Conservation (phyloP, 768 basidiomycete species). For the Scleroderma bovista region DNA sequence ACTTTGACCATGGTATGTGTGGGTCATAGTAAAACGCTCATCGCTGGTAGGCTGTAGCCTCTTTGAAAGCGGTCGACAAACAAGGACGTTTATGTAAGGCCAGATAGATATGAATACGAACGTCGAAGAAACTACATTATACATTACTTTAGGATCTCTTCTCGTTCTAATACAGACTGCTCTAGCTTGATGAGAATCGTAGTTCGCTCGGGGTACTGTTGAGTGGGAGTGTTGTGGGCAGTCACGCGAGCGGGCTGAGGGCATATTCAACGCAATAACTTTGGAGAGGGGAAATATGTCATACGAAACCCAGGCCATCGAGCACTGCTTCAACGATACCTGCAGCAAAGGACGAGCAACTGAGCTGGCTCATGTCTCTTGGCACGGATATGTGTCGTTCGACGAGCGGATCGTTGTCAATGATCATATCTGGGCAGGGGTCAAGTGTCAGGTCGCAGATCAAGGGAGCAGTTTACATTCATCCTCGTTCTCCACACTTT, state of each 20-base stretch:
- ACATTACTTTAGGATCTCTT: conserved; percentile 76
- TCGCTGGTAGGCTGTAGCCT: no score
- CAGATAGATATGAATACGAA: no score
- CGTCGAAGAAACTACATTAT: not conserved
- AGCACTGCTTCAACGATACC: conserved; percentile 96
- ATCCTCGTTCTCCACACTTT: conserved; percentile 93
- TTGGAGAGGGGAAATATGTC: conserved; percentile 27
- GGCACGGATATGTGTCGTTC: conserved; percentile 93
- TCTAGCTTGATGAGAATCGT: conserved; percentile 98
- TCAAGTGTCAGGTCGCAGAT: not conserved
- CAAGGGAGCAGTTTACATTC: conserved; percentile 59
- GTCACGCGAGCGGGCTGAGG: conserved; percentile 91
- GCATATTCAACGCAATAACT: conserved; percentile 7
- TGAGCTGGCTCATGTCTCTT: conserved; percentile 87
- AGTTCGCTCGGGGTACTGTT: conserved; percentile 75
- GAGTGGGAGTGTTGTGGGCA: conserved; percentile 85
- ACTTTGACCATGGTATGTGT: conserved; percentile 50
- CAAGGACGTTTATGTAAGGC: no score
- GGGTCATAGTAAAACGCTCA: no score
- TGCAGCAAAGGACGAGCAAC: conserved; percentile 96
- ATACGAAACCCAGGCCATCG: conserved; percentile 88
- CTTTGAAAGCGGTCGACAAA: no score
- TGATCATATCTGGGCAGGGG: conserved; percentile 78
- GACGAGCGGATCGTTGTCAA: conserved; percentile 91
- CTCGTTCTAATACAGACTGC: conserved; percentile 86